A percentile compares a stretch with the other conserved stretches of the same genome.
phyloP scores from a whole-genome alignment of 2,329 filamentous ascomycete genomes.

The Fusarium sp. region DNA sequence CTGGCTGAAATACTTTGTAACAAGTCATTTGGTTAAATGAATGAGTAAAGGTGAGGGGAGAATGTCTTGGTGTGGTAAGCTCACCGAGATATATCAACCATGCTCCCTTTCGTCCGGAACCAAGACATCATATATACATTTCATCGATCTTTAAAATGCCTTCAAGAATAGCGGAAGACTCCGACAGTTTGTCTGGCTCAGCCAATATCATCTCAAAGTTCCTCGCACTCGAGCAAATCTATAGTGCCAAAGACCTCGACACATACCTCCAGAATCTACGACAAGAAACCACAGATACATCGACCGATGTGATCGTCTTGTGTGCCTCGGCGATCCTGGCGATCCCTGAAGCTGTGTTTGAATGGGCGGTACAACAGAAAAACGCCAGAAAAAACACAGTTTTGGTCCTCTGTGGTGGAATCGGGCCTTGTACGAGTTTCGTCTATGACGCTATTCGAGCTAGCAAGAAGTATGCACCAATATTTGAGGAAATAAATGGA shows the following conservation, averaged over 20 bases:
- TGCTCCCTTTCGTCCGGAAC: neutral
- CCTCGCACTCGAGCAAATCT: constrained; percentile 14
- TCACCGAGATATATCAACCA: constrained; percentile 10
- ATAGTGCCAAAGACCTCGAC: constrained; percentile 14
- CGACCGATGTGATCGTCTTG: neutral
- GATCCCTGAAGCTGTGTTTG: constrained; percentile 23
- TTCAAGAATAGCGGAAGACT: rapidly evolving
- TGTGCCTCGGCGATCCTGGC: constrained; percentile 22
- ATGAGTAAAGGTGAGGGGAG: neutral
- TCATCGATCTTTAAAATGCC: neutral
- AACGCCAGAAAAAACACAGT: neutral
- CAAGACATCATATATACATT: rapidly evolving
- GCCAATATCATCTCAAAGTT: constrained; percentile 5
- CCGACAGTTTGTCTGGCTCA: neutral
- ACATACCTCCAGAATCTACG: neutral
- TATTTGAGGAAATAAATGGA: neutral
- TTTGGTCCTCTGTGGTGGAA: constrained; percentile 6
- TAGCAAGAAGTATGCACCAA: neutral
- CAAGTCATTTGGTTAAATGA: rapidly evolving
- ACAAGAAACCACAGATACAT: rapidly evolving
- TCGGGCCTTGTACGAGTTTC: constrained; percentile 12
- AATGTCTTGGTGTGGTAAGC: rapidly evolving
- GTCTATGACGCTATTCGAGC: constrained; percentile 18
- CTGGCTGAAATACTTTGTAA: neutral
- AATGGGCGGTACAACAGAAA: neutral